A percentile compares a stretch with the other conserved stretches of the same genome.
phyloP scores from a whole-genome alignment of 306 rosid genomes.

The Rosa multiflora region DNA sequence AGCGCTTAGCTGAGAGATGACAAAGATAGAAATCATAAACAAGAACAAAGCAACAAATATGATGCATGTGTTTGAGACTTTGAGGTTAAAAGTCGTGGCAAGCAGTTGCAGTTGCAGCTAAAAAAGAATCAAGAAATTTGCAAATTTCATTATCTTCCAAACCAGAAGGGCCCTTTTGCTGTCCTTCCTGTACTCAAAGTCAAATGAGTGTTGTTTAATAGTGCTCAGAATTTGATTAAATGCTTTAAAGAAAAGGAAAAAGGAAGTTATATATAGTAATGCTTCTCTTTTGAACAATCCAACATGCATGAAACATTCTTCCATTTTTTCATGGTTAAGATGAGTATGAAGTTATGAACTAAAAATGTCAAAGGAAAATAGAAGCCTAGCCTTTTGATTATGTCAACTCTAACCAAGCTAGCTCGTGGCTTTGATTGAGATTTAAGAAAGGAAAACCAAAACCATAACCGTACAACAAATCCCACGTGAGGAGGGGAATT shows the following conservation, averaged over 20 bases:
- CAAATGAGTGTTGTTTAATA: not conserved
- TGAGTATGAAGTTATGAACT: conserved; percentile 4
- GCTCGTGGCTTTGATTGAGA: conserved; percentile 15
- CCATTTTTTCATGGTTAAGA: not conserved
- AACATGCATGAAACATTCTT: conserved; percentile 2
- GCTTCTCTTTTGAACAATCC: not conserved
- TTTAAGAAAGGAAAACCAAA: not conserved
- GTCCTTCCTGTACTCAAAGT: not conserved
- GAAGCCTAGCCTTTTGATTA: conserved; percentile 4
- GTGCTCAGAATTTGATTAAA: not conserved
- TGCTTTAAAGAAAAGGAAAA: not conserved
- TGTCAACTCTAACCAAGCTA: not conserved
- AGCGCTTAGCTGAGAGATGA: not conserved
- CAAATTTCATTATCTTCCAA: not conserved
- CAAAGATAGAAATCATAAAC: not conserved
- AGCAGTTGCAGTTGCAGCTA: not conserved
- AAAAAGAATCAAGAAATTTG: not conserved
- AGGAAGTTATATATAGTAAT: not conserved
- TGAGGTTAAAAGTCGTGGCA: conserved; percentile 10
- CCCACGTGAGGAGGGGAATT: not conserved
- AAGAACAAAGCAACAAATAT: not conserved
- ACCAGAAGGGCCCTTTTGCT: not conserved
- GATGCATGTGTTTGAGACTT: not conserved
- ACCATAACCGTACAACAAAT: conserved; percentile 1
- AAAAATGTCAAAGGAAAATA: not conserved